Conservation (phyloP, 2,329 filamentous ascomycete species). For the Ophiognomonia clavigignenti-juglandacearum region DNA sequence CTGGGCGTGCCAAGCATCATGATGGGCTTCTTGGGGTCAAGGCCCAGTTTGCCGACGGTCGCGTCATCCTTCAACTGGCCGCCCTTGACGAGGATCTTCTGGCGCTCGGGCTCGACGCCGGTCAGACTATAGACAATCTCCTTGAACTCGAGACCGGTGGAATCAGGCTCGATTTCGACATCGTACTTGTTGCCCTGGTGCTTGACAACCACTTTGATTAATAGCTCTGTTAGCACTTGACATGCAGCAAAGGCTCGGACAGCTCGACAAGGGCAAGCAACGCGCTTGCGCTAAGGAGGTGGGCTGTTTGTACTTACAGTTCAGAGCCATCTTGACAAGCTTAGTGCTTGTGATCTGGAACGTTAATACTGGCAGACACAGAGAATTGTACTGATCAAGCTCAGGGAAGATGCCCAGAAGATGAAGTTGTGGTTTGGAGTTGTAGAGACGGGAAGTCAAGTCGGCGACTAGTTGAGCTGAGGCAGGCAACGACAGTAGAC, state of each 20-base stretch:
- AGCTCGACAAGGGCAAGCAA: neutral
- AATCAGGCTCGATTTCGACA: constrained; percentile 79
- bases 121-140: constrained; percentile 93
- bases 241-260: neutral
- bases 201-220: constrained; percentile 94
- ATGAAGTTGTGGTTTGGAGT: neutral
- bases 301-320: constrained; percentile 38
- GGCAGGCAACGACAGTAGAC: no score
- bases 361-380: no score
- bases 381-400: no score
- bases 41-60: constrained; percentile 73
- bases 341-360: constrained; percentile 8
- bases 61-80: constrained; percentile 95
- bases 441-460: neutral
- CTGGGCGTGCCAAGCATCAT: constrained; percentile 96
- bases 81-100: constrained; percentile 93
- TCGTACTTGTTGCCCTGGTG: constrained; percentile 95
- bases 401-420: no score
- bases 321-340: constrained; percentile 45
- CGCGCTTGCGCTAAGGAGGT: neutral
- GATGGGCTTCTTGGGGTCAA: constrained; percentile 81
- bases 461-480: no score
- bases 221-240: no score
- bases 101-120: constrained; percentile 90
- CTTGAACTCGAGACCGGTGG: constrained; percentile 90